Evolutionary conservation across 2,329 filamentous ascomycete genomes (phyloP).

Genomic region (Cladophialophora carrionii): DNA sequence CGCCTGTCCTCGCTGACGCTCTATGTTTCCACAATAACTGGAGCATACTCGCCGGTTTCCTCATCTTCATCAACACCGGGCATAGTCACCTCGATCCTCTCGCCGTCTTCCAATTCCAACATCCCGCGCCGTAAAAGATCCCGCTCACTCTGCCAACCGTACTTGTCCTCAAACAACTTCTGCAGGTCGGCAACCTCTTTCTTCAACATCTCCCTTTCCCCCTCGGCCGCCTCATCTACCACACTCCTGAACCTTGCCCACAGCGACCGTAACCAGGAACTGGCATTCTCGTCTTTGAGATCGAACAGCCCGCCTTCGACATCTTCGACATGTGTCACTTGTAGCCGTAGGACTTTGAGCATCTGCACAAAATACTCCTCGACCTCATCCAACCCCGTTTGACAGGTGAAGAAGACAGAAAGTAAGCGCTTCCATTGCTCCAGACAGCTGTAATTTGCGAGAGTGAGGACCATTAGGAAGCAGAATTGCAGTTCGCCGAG

Average conservation of each 20-base stretch:
- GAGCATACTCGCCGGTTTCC: constrained; percentile 67
- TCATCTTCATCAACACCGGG: constrained; percentile 62
- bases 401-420: constrained; percentile 60
- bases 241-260: constrained; percentile 57
- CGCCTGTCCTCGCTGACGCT: background rate
- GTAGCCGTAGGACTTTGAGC: constrained; percentile 55
- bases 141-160: constrained; percentile 61
- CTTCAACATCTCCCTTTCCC: constrained; percentile 48
- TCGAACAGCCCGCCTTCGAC: constrained; percentile 66
- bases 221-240: constrained; percentile 50
- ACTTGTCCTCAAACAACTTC: constrained; percentile 57
- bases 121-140: constrained; percentile 60
- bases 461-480: constrained; percentile 64
- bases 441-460: constrained; percentile 68
- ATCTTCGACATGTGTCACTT: constrained; percentile 61
- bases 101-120: constrained; percentile 65
- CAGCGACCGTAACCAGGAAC: constrained; percentile 56
- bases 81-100: constrained; percentile 63
- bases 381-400: constrained; percentile 53
- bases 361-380: constrained; percentile 58
- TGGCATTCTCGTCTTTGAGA: constrained; percentile 55
- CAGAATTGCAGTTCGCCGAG: constrained; percentile 66
- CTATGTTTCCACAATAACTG: constrained; percentile 59
- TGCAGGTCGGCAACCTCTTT: constrained; percentile 60
- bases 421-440: constrained; percentile 68